A percentile compares a stretch with the other conserved stretches of the same genome.
phyloP scores from a whole-genome alignment of 768 basidiomycete genomes.

The Lenzites betulinus region DNA sequence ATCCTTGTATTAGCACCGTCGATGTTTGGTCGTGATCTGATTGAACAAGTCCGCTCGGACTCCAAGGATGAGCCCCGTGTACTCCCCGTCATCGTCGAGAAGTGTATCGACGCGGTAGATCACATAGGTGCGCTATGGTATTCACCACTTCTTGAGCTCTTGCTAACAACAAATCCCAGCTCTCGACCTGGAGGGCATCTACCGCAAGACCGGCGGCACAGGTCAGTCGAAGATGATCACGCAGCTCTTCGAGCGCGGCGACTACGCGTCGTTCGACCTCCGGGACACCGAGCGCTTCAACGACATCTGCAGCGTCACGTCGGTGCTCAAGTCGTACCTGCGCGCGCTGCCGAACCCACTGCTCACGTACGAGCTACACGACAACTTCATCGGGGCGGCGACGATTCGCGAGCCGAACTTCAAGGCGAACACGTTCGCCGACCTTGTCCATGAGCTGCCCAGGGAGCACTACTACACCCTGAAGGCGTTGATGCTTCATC shows the following conservation, averaged over 20 bases:
- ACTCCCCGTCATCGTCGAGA: slow-evolving; percentile 89
- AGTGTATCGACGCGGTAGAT: slow-evolving; percentile 96
- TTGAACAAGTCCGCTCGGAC: slow-evolving; percentile 80
- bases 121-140: slow-evolving; percentile 58
- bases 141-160: background rate
- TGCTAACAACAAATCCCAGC: slow-evolving; percentile 43
- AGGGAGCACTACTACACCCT: slow-evolving; percentile 87
- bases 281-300: slow-evolving; percentile 88
- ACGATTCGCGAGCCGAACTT: slow-evolving; percentile 61
- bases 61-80: slow-evolving; percentile 56
- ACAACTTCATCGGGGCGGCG: slow-evolving; percentile 81
- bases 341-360: slow-evolving; percentile 89
- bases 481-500: slow-evolving; percentile 79
- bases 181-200: slow-evolving; percentile 96
- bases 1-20: slow-evolving; percentile 60
- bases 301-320: slow-evolving; percentile 96
- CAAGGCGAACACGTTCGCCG: slow-evolving; percentile 62
- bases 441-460: slow-evolving; percentile 77
- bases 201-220: slow-evolving; percentile 95
- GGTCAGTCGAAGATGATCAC: slow-evolving; percentile 92
- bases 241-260: slow-evolving; percentile 90
- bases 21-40: slow-evolving; percentile 90
- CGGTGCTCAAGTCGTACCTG: slow-evolving; percentile 96
- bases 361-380: slow-evolving; percentile 88
- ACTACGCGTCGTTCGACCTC: slow-evolving; percentile 88